These are phyloP conservation scores for Neopestalotiopsis clavispora DNA, from an alignment of 2,329 filamentous ascomycete genomes.

Conservation along the genomic window DNA sequence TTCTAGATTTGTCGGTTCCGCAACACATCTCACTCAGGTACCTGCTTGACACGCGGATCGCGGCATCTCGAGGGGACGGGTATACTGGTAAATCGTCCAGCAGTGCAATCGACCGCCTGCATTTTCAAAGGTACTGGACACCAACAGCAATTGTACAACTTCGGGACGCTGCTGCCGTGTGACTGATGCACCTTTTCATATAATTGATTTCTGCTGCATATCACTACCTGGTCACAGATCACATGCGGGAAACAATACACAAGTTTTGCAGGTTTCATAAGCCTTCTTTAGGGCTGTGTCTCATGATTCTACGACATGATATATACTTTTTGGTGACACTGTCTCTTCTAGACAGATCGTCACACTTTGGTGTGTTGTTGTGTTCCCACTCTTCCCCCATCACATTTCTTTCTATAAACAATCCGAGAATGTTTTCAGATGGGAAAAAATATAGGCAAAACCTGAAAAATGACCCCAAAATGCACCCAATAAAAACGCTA, in stretches of 20 bases:
- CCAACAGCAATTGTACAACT: neutral
- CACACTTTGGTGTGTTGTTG: neutral
- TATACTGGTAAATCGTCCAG: too few species aligned
- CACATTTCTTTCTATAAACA: slow-evolving; percentile 1
- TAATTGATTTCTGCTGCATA: neutral
- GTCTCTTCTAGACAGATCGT: neutral
- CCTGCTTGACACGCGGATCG: neutral
- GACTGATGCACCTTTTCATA: neutral
- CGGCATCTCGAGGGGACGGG: neutral
- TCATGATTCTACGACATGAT: neutral
- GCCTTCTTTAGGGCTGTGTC: neutral
- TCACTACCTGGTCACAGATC: neutral
- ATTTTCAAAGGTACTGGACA: too few species aligned
- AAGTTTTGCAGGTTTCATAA: neutral
- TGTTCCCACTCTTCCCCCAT: neutral
- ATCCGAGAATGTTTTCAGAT: neutral
- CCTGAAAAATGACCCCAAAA: slow-evolving; percentile 4
- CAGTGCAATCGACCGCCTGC: too few species aligned
- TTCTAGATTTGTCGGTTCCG: neutral
- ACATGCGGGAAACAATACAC: neutral
- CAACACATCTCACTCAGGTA: neutral
- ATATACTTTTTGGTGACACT: neutral
- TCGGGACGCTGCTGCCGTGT: neutral
- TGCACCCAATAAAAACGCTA: slow-evolving; percentile 7
- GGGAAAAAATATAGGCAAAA: slow-evolving; percentile 1